Evolutionary conservation across 1,284 basidiomycete genomes (phyloP), one percentile per base, ranked within the genome.

Genomic region (Microbotryum silenes-acaulis): DNA sequence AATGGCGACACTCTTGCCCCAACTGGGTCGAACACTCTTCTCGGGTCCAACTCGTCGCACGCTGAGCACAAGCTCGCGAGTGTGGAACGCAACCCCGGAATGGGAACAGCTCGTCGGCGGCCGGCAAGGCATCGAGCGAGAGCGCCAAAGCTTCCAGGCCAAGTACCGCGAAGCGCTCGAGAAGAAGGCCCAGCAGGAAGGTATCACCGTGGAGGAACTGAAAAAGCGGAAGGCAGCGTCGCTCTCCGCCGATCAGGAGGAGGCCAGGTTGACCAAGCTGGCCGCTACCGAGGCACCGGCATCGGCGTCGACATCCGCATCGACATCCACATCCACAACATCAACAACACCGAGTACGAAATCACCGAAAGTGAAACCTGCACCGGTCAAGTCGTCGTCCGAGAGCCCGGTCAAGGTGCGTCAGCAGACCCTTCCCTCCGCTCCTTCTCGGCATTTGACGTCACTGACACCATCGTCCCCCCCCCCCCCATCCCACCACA

Each of bases 401-500:
- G 54, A 62, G 2, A 57, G 61, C 10, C 65, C 67, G 0, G 56
- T 70, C 51, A 70, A 70, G 60, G 67, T 66, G 45, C 16, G 37
- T 42, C 12, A 42, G 37, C 16, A 46, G 53, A 21, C 9, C 23
- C 20, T 14, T n/a, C 8, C 1, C 3, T 48, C 8, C 27, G 42
- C 25, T n/a, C 46, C 31, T 27, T 27, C 27, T 44, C 42, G 0
- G 18, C 12, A 25, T 29, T 31, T 33, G 18, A 18, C 16, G 44
- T 12, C 33, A 42, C 14, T 25, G 20, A 37, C 42, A 25, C 51
- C 12, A 21, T 23, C 33, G 25, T 33, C 12, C 18, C 1, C 8
- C 29, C 12, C 18, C 1, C 8, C 29, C 18, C 20, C 1, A n/a
- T 6, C 10, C 21, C 42, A 6, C 46, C 7, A 20, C 69, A 94